Evolutionary conservation across 306 rosid species (phyloP).

Genomic region (Quercus robur): DNA sequence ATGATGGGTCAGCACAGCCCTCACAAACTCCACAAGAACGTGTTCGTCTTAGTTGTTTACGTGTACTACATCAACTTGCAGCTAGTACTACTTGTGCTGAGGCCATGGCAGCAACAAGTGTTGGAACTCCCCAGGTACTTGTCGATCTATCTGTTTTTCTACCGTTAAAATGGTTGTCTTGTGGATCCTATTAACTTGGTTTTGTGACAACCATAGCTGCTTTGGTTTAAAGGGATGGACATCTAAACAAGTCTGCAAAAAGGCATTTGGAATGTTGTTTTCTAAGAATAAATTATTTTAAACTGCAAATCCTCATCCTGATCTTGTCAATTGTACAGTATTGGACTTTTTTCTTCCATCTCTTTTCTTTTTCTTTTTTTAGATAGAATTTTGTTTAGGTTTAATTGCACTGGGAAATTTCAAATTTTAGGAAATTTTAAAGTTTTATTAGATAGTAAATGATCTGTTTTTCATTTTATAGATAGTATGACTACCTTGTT

Average conservation of each 20-base stretch:
- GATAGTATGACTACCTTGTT: background rate
- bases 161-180: background rate
- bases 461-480: background rate
- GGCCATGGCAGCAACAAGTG: constrained; percentile 99
- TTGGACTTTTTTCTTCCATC: background rate
- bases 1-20: constrained; percentile 57
- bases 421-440: background rate
- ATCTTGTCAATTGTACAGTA: background rate
- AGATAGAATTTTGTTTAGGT: background rate
- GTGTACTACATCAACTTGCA: constrained; percentile 97
- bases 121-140: constrained; percentile 92
- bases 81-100: constrained; percentile 98
- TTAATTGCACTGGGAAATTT: background rate
- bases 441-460: background rate
- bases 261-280: background rate
- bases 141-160: background rate
- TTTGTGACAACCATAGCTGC: background rate
- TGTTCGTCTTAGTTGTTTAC: constrained; percentile 95
- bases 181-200: background rate
- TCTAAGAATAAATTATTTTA: background rate
- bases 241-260: background rate
- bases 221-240: background rate
- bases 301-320: background rate
- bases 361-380: background rate
- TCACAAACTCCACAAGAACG: constrained; percentile 93